Evolutionary conservation across 2,329 filamentous ascomycete species (phyloP), one percentile per base, ranked within the genome.

Genomic region (Volutella citrinella): DNA sequence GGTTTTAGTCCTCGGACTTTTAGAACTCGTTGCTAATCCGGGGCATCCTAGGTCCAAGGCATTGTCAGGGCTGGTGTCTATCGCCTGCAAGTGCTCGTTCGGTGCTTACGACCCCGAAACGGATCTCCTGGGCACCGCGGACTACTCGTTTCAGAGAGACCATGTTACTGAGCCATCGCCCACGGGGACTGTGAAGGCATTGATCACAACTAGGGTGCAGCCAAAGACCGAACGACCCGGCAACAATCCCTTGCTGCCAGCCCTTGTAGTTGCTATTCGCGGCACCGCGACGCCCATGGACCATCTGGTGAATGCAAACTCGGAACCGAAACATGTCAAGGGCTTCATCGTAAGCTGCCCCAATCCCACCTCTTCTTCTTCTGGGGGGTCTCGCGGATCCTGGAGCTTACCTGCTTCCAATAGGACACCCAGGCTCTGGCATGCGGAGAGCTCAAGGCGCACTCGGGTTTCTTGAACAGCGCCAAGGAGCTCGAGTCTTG

Each of bases 281-380:
- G 49, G 46, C 3, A 50, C 44, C 19, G 40, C 46, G 4, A 48
- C 35, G 11, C 48, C 41, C 20, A 52, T 52, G 49, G 48, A 52
- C 19, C 49, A 52, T 18, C 39, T 52, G 10, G 36, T 48, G 7
- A 52, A 45, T 27, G 36, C 38, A 10, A 46, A 45, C 11, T 32
- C 43, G 13, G 19, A 25, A 4, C 42, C 46, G 8, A 41, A 15
- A 13, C 18, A 30, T 2, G 27, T 27, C 1, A 19, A 27, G 4
- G 12, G 27, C 8, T 52, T 52, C 5, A 40, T 50, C n/a, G 48
- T 52, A 35, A 31, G 48, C 21, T 16, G n/a, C n/a, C n/a, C n/a
- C n/a, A n/a, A n/a, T n/a, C n/a, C n/a, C n/a, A n/a, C n/a, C 2
- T 8, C 6, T n/a, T 10, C 6, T 27, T 6, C 19, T 21, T 13